Conservation (phyloP, 257 asterid genomes). For the Cordia subcordata region DNA sequence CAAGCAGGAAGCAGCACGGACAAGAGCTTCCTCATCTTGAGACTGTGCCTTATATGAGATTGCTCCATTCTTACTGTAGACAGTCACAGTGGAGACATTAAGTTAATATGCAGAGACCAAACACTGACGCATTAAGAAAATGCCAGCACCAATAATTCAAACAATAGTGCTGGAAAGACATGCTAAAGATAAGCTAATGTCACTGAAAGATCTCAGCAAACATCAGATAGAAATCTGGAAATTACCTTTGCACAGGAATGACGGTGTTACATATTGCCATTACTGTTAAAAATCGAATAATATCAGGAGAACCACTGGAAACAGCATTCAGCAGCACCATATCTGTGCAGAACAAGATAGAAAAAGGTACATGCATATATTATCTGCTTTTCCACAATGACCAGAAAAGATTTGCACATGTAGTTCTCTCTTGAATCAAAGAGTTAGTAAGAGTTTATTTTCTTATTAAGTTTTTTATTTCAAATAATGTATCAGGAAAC, state of each 20-base stretch:
- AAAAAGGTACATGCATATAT: slow-evolving; percentile 3
- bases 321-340: slow-evolving; percentile 60
- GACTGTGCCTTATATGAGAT: slow-evolving; percentile 89
- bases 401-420: too few relatives aligned
- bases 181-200: neutral
- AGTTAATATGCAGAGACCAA: too few relatives aligned
- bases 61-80: slow-evolving; percentile 61
- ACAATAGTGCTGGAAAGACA: slow-evolving; percentile 7
- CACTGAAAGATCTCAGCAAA: neutral
- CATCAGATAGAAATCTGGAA: neutral
- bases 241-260: slow-evolving; percentile 80
- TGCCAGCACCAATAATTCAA: slow-evolving; percentile 8
- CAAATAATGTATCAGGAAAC: too few relatives aligned
- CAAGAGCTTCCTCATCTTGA: slow-evolving; percentile 99
- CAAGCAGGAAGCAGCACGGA: slow-evolving; percentile 85
- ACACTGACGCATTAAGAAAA: neutral
- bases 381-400: too few relatives aligned
- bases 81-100: too few relatives aligned
- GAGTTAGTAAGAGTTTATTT: too few relatives aligned
- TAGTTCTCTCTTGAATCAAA: too few relatives aligned
- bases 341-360: slow-evolving; percentile 41
- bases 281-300: slow-evolving; percentile 68
- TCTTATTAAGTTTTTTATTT: too few relatives aligned
- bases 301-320: slow-evolving; percentile 65
- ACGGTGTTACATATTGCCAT: slow-evolving; percentile 98